A percentile compares a stretch with the other conserved stretches of the same genome.
These are phyloP conservation scores for Daldinia grandis DNA, from an alignment of 495 filamentous ascomycete genomes.

Conservation along the genomic window DNA sequence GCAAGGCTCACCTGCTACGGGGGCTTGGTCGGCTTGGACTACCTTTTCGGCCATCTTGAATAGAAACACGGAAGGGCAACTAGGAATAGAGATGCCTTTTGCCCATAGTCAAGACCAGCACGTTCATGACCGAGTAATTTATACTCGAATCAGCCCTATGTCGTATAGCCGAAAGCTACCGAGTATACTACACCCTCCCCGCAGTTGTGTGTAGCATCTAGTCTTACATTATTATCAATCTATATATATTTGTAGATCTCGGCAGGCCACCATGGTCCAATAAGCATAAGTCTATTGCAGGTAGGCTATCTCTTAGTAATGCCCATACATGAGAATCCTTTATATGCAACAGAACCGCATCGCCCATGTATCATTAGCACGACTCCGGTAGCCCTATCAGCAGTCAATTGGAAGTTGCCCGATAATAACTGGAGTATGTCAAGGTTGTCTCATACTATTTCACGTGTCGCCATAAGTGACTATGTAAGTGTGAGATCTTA, in stretches of 20 bases:
- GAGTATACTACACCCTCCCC: neutral
- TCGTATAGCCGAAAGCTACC: neutral
- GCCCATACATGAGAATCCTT: neutral
- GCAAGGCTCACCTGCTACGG: conserved; percentile 27
- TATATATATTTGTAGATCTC: too few relatives aligned
- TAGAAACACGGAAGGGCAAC: neutral
- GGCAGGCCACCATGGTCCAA: neutral
- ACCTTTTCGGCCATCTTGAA: conserved; percentile 26
- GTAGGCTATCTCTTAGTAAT: neutral
- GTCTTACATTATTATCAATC: neutral
- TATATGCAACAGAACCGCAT: neutral
- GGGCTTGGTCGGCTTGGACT: conserved; percentile 34
- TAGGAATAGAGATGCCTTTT: neutral
- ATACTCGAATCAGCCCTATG: neutral
- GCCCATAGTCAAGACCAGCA: neutral
- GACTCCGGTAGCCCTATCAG: neutral
- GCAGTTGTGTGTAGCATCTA: neutral
- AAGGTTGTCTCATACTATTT: neutral
- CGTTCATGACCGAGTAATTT: neutral
- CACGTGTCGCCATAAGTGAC: too few relatives aligned
- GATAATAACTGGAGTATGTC: neutral
- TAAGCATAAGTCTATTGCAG: neutral
- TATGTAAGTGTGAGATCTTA: neutral
- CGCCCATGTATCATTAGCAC: neutral
- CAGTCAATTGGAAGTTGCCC: neutral